A percentile compares a stretch with the other conserved stretches of the same genome.
phyloP scores from a whole-genome alignment of 257 asterid genomes.

The Dorcoceras hygrometricum region DNA sequence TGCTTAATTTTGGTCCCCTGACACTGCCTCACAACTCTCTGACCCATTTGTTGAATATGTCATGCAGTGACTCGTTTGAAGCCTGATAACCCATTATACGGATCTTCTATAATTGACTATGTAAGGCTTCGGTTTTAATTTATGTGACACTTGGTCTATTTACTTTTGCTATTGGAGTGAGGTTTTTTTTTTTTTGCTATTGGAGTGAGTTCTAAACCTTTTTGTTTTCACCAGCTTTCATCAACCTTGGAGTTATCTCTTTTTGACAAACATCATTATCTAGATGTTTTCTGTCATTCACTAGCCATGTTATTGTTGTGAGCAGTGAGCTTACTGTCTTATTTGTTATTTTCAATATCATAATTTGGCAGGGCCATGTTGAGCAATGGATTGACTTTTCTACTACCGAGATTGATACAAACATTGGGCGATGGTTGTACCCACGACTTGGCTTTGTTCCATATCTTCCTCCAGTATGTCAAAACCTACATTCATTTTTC shows the following conservation, averaged over 20 bases:
- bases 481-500: slow-evolving; percentile 11
- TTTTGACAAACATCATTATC: background rate
- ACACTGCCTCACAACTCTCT: slow-evolving; percentile 6
- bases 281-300: background rate
- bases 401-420: slow-evolving; percentile 54
- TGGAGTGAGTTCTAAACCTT: background rate
- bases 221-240: background rate
- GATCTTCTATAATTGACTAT: slow-evolving; percentile 62
- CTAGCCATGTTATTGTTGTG: slow-evolving; percentile 5
- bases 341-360: background rate
- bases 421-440: slow-evolving; percentile 48
- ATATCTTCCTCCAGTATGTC: slow-evolving; percentile 56
- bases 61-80: slow-evolving; percentile 50
- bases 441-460: slow-evolving; percentile 56
- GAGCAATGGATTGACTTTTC: slow-evolving; percentile 90
- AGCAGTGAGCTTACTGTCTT: background rate
- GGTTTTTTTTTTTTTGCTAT: background rate
- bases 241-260: background rate
- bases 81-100: slow-evolving; percentile 56
- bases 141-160: background rate
- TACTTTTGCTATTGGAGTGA: background rate
- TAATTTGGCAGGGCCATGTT: slow-evolving; percentile 47
- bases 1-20: background rate
- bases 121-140: slow-evolving; percentile 36
- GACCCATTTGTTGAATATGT: slow-evolving; percentile 12